Percentiles rank a stretch among this genome's conserved stretches.
Evolutionary conservation across 352 stramenopile genomes (phyloP).

Genomic region (Phytophthora pseudosyringae): DNA sequence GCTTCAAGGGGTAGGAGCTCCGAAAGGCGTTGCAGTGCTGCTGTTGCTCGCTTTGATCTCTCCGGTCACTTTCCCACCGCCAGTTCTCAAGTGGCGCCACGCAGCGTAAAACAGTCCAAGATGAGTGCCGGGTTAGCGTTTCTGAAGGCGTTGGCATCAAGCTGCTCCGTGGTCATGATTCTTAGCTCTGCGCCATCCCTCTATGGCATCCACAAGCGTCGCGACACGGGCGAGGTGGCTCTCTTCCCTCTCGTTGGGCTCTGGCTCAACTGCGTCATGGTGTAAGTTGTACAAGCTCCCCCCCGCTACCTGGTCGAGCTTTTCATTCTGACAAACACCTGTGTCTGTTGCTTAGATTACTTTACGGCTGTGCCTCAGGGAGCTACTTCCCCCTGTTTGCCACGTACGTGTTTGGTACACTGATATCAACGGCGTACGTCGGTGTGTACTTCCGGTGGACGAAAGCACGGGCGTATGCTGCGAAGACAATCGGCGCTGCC

Average conservation of each 20-base stretch:
- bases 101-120: not conserved
- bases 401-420: slow-evolving; percentile 35
- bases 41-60: not conserved
- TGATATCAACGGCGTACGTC: slow-evolving; percentile 33
- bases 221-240: slow-evolving; percentile 32
- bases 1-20: no score
- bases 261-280: slow-evolving; percentile 42
- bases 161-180: slow-evolving; percentile 45
- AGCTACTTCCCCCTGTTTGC: slow-evolving; percentile 43
- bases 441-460: slow-evolving; percentile 30
- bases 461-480: slow-evolving; percentile 17
- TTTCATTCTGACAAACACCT: not conserved
- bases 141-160: slow-evolving; percentile 40
- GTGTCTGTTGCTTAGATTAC: slow-evolving; percentile 20
- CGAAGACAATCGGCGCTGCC: slow-evolving; percentile 16
- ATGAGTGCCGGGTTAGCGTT: slow-evolving; percentile 33
- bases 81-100: slow-evolving; percentile 17
- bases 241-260: slow-evolving; percentile 41
- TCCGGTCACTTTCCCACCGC: not conserved
- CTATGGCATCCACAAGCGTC: slow-evolving; percentile 40
- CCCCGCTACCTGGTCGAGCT: not conserved
- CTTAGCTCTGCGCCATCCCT: slow-evolving; percentile 37
- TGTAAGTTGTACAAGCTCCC: slow-evolving; percentile 19
- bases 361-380: slow-evolving; percentile 36
- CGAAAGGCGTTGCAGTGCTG: no score